A percentile compares a stretch with the other conserved stretches of the same genome.
Evolutionary conservation across 2,329 filamentous ascomycete species (phyloP).

Genomic region (Botrytis paeoniae): DNA sequence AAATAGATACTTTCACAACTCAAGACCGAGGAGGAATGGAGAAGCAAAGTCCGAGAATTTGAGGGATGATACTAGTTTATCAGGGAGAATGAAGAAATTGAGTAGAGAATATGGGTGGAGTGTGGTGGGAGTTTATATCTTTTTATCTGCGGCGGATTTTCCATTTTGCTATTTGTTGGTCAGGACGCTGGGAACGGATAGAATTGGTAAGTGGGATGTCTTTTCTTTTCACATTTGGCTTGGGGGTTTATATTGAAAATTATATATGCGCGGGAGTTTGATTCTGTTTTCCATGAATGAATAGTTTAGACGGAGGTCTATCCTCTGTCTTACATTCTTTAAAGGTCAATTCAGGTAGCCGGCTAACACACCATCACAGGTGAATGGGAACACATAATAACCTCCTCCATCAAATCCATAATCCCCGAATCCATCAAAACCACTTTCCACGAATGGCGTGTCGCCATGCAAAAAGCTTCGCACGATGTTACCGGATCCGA

Average conservation of each 20-base stretch:
- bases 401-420: constrained; percentile 55
- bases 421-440: constrained; percentile 60
- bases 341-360: neutral
- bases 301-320: neutral
- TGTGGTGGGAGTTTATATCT: constrained; percentile 85
- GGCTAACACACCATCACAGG: constrained; percentile 41
- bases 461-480: constrained; percentile 47
- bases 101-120: constrained; percentile 93
- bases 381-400: constrained; percentile 63
- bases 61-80: constrained; percentile 28
- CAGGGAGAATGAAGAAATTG: constrained; percentile 65
- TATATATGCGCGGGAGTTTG: neutral
- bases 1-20: constrained; percentile 28
- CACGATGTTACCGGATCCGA: constrained; percentile 45
- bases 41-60: constrained; percentile 18
- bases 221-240: neutral
- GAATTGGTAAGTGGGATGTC: constrained; percentile 61
- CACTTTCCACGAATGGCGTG: constrained; percentile 49
- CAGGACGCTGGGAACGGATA: constrained; percentile 75
- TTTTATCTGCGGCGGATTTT: constrained; percentile 81
- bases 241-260: neutral
- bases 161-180: constrained; percentile 94
- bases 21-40: constrained; percentile 25
- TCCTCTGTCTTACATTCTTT: neutral
- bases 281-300: constrained; percentile 3